Evolutionary conservation across 2,329 filamentous ascomycete genomes (phyloP).

Genomic region (Apiospora aurea): DNA sequence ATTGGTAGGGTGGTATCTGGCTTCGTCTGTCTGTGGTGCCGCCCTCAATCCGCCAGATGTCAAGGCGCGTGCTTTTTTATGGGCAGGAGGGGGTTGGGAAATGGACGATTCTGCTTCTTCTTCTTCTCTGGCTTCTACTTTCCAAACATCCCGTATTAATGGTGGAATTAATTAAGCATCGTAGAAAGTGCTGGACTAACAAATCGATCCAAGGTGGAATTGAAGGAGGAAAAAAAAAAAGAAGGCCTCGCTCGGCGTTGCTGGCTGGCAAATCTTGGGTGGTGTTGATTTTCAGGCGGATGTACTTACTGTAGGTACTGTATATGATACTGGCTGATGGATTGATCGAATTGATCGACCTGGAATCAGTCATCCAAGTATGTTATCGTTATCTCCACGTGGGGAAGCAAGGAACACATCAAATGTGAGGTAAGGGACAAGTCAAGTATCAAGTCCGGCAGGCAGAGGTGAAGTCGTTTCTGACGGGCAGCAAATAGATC

Average conservation of each 20-base stretch:
- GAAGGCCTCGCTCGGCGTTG: neutral
- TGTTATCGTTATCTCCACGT: slow-evolving; percentile 21
- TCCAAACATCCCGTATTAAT: neutral
- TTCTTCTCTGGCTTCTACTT: neutral
- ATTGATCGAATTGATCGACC: neutral
- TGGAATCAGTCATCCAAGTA: neutral
- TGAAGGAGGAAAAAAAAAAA: neutral
- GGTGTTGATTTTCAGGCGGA: neutral
- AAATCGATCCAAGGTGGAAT: neutral
- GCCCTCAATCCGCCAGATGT: slow-evolving; percentile 20
- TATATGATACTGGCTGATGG: neutral
- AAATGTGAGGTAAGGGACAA: no score
- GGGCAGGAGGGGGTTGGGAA: slow-evolving; percentile 10
- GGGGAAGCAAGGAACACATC: neutral
- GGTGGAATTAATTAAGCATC: neutral
- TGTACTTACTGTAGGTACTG: neutral
- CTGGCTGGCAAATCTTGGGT: slow-evolving; percentile 3
- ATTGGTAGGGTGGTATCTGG: slow-evolving; percentile 17
- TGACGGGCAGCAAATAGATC: neutral
- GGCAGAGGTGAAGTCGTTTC: neutral
- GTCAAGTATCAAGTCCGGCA: neutral
- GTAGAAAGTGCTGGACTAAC: neutral
- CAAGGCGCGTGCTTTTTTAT: slow-evolving; percentile 10
- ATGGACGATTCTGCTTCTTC: neutral
- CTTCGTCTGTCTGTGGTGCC: slow-evolving; percentile 8